Conservation (phyloP, 2,329 filamentous ascomycete genomes). For the Talaromyces sp. region DNA sequence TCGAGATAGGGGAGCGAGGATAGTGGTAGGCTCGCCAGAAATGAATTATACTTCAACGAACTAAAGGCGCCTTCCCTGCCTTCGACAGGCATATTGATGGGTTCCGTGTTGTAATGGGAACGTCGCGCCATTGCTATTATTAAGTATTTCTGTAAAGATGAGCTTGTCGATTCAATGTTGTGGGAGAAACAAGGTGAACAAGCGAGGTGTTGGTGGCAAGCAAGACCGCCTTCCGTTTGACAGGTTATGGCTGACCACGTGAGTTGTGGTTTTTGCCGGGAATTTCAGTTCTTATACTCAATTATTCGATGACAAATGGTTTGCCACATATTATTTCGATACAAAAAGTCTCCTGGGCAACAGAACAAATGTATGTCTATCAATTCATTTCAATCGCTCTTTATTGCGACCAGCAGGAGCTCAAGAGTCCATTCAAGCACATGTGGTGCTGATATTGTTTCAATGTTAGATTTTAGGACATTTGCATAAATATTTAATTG, state of each 20-base stretch:
- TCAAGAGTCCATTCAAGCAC: no score
- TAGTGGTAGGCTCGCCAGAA: neutral
- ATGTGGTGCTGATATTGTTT: no score
- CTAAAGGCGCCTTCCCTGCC: neutral
- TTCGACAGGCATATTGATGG: neutral
- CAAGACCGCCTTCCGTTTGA: neutral
- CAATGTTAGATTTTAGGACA: no score
- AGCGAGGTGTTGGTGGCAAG: neutral
- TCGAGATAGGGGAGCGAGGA: constrained; percentile 3
- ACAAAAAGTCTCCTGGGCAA: no score
- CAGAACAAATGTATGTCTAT: no score
- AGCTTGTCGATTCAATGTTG: neutral
- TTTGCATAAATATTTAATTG: no score
- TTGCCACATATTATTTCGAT: no score
- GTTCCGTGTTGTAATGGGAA: neutral
- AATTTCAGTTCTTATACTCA: neutral
- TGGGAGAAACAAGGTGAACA: neutral
- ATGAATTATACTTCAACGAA: neutral
- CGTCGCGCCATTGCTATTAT: neutral
- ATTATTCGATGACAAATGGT: neutral
- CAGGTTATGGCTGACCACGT: neutral
- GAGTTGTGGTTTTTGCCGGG: neutral
- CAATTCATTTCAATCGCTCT: no score
- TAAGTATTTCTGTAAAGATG: neutral
- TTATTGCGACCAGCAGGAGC: no score